Percentiles rank a stretch among this genome's conserved stretches.
Evolutionary conservation across 345 rosid genomes (phyloP).

Genomic region (Hibiscus tridactylites): DNA sequence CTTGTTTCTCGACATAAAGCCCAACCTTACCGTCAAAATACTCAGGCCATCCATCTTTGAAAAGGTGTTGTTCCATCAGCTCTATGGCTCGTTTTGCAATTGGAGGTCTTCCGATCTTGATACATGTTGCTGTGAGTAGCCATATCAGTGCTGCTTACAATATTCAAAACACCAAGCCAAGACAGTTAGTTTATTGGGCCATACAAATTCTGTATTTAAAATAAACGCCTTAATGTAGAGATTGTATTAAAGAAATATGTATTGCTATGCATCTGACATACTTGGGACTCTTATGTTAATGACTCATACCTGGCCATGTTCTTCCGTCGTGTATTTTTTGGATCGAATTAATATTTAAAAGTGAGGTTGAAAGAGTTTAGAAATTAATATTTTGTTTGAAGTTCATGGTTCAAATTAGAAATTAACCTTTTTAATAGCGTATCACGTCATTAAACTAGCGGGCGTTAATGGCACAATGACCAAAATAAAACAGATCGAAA

Average conservation of each 20-base stretch:
- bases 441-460: no score
- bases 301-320: conserved; percentile 43
- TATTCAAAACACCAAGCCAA: background rate
- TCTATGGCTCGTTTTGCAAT: conserved; percentile 1
- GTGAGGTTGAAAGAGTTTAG: no score
- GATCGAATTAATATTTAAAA: conserved; percentile 21
- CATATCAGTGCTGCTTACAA: conserved; percentile 28
- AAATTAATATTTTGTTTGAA: no score
- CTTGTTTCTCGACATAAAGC: conserved; percentile 41
- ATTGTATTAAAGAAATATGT: no score
- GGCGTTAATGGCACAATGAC: no score
- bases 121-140: conserved; percentile 49
- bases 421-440: no score
- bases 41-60: conserved; percentile 50
- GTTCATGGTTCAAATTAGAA: no score
- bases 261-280: background rate
- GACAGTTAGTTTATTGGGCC: background rate
- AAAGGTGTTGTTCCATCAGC: conserved; percentile 31
- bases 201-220: background rate
- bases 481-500: no score
- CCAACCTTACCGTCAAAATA: conserved; percentile 46
- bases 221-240: background rate
- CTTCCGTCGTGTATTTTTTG: conserved; percentile 52
- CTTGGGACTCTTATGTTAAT: conserved; percentile 23
- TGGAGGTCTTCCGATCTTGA: conserved; percentile 44